phyloP scores from a whole-genome alignment of 179 eudicot genomes.

The Gypsophila paniculata region DNA sequence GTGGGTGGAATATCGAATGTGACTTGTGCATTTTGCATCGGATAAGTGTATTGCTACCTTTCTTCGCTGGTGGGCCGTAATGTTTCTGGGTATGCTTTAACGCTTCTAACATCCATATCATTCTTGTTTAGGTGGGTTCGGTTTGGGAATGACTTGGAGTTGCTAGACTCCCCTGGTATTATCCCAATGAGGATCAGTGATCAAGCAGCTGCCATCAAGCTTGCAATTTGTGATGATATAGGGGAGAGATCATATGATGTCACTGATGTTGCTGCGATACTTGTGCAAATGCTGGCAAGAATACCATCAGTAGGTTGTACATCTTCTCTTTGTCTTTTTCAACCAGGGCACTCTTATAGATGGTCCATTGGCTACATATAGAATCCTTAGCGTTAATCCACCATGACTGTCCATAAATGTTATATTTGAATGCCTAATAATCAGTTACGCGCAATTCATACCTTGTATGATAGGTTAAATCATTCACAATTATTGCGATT shows the following conservation, averaged over 20 bases:
- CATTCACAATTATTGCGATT: background rate
- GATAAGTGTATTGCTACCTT: too few species aligned
- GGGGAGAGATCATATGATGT: constrained; percentile 93
- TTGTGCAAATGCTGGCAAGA: constrained; percentile 76
- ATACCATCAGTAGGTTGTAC: constrained; percentile 72
- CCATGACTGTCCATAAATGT: background rate
- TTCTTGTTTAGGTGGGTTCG: constrained; percentile 72
- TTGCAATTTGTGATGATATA: constrained; percentile 97
- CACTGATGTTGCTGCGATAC: constrained; percentile 78
- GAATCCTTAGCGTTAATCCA: background rate
- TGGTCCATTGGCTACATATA: background rate
- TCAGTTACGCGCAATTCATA: too few species aligned
- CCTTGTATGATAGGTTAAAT: too few species aligned
- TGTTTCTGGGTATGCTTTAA: background rate
- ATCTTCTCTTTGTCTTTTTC: constrained; percentile 11
- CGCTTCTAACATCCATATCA: constrained; percentile 7
- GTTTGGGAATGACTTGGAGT: constrained; percentile 80
- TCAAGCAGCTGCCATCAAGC: constrained; percentile 91
- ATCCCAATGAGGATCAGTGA: constrained; percentile 94
- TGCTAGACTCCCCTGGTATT: constrained; percentile 95
- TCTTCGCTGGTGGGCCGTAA: background rate
- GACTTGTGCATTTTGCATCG: too few species aligned
- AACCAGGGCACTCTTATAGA: background rate
- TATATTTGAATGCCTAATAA: too few species aligned
- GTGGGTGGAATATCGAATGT: too few species aligned